These are phyloP conservation scores for Vicia villosa DNA, from an alignment of 306 rosid species.

Conservation along the genomic window DNA sequence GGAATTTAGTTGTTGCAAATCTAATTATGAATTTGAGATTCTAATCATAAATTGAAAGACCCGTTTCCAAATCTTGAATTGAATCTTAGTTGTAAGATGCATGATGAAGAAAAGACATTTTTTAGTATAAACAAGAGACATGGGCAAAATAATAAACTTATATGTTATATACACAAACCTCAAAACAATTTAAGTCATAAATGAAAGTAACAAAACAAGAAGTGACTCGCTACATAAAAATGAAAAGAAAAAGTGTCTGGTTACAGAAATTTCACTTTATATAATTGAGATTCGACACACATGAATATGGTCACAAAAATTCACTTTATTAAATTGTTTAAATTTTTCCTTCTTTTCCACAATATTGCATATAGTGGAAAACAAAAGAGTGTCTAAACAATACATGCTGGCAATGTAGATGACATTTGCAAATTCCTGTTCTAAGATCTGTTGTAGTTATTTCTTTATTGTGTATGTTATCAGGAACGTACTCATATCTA, in stretches of 20 bases:
- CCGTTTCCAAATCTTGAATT: background rate
- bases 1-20: slow-evolving; percentile 15
- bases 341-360: no score
- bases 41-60: background rate
- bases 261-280: background rate
- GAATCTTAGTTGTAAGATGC: background rate
- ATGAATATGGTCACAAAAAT: background rate
- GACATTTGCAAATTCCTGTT: background rate
- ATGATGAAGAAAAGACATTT: background rate
- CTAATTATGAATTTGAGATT: background rate
- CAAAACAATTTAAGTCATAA: background rate
- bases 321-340: background rate
- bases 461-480: slow-evolving; percentile 12
- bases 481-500: slow-evolving; percentile 6
- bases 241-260: background rate
- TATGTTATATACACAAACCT: background rate
- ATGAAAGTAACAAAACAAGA: background rate
- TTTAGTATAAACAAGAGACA: background rate
- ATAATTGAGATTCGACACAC: background rate
- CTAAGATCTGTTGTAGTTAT: background rate
- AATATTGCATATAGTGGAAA: no score
- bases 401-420: background rate
- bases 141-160: background rate
- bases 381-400: no score
- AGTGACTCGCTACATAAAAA: background rate